Evolutionary conservation across 1,284 basidiomycete species (phyloP).

Genomic region (Meripilus lineatus): DNA sequence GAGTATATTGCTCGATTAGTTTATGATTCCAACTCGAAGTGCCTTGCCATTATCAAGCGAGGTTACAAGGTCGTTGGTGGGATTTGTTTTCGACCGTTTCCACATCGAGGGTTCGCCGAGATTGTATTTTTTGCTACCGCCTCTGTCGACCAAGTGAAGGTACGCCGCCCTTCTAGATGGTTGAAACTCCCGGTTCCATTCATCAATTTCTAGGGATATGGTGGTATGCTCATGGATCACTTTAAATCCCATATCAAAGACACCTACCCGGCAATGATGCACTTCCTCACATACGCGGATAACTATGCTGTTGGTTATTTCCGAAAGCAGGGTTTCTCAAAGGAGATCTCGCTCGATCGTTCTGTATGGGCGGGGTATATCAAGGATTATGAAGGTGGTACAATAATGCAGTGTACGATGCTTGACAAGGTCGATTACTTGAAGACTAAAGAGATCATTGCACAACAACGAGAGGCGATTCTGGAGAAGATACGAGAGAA

Average conservation of each 20-base stretch:
- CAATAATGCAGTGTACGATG: conserved; percentile 99
- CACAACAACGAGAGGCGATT: conserved; percentile 85
- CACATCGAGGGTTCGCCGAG: conserved; percentile 93
- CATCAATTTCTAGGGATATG: conserved; percentile 72
- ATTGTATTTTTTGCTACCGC: conserved; percentile 99
- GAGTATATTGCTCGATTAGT: conserved; percentile 98
- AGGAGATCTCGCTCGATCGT: conserved; percentile 90
- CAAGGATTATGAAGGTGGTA: conserved; percentile 99
- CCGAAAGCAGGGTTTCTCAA: conserved; percentile 98
- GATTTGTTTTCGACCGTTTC: conserved; percentile 96
- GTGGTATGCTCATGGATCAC: conserved; percentile 98
- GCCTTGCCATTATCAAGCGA: conserved; percentile 92
- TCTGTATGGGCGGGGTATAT: conserved; percentile 98
- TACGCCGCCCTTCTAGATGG: conserved; percentile 28
- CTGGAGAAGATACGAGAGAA: conserved; percentile 86
- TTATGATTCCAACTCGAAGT: conserved; percentile 88
- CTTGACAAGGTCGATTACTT: conserved; percentile 89
- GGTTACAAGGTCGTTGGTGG: conserved; percentile 97
- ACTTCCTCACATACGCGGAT: conserved; percentile 98
- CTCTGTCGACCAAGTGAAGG: conserved; percentile 96
- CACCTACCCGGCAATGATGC: conserved; percentile 79
- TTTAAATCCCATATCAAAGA: conserved; percentile 91
- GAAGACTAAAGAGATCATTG: conserved; percentile 74
- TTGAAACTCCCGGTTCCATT: conserved; percentile 7
- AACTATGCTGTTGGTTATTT: conserved; percentile 99